phyloP scores from a whole-genome alignment of 1,284 basidiomycete genomes.

The Leccinum huronense region DNA sequence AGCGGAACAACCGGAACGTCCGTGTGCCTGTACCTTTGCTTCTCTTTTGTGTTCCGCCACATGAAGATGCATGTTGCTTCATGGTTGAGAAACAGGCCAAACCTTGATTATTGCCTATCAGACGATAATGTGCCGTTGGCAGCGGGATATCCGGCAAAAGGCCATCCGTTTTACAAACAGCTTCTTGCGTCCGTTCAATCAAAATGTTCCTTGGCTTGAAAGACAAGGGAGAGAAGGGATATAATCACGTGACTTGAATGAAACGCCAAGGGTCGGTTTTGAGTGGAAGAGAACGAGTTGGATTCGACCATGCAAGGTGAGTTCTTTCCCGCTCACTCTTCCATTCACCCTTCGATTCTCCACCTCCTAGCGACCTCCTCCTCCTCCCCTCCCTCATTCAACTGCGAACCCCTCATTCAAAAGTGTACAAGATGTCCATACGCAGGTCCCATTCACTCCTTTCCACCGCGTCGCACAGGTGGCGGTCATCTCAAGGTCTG shows the following conservation, averaged over 20 bases:
- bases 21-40: neutral
- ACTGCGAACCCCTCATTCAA: slow-evolving; percentile 19
- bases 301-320: slow-evolving; percentile 24
- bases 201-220: no score
- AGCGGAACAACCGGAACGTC: no score
- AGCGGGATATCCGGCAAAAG: no score
- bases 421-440: slow-evolving; percentile 36
- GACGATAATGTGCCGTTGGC: no score
- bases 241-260: slow-evolving; percentile 16
- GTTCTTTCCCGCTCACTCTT: slow-evolving; percentile 14
- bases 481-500: slow-evolving; percentile 34
- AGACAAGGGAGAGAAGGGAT: no score
- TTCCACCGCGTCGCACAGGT: slow-evolving; percentile 33
- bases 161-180: no score
- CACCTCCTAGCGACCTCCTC: slow-evolving; percentile 22
- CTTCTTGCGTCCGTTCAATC: no score
- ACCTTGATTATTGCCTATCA: no score
- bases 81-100: no score
- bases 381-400: slow-evolving; percentile 25
- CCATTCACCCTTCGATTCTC: slow-evolving; percentile 1
- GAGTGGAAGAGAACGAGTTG: neutral
- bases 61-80: neutral
- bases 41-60: neutral
- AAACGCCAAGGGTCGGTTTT: neutral
- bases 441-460: slow-evolving; percentile 27